Percentiles rank a stretch among this genome's conserved stretches.
Evolutionary conservation across 345 rosid genomes (phyloP).

Genomic region (Eucalyptus guilfoylei): DNA sequence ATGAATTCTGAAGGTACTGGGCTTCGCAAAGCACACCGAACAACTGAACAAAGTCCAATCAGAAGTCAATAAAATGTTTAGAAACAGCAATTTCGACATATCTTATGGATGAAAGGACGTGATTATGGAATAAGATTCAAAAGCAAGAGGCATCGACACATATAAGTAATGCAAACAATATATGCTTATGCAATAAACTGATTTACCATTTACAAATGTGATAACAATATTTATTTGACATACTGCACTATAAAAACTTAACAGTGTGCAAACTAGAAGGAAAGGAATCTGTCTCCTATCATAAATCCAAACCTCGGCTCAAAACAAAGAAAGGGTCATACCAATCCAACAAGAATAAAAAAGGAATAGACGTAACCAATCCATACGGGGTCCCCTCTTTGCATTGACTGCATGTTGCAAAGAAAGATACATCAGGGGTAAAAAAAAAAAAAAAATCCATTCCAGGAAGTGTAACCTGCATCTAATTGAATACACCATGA

Average conservation of each 20-base stretch:
- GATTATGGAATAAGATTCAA: neutral
- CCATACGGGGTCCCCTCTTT: constrained; percentile 85
- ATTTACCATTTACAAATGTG: neutral
- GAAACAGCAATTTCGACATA: too few species aligned
- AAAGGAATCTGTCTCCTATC: neutral
- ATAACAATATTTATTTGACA: neutral
- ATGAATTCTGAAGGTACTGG: constrained; percentile 75
- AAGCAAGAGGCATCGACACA: neutral
- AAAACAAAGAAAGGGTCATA: constrained; percentile 12
- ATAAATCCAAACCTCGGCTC: neutral
- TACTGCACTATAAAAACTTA: neutral
- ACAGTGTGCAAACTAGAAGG: neutral
- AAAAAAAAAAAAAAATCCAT: neutral
- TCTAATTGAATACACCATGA: neutral
- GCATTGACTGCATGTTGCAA: constrained; percentile 68
- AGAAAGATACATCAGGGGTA: neutral
- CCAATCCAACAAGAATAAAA: constrained; percentile 73
- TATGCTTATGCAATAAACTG: neutral
- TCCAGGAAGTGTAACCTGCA: neutral
- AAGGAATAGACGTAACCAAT: constrained; percentile 74
- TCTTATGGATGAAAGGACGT: neutral
- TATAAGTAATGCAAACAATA: neutral
- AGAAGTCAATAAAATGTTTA: neutral
- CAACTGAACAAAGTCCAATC: constrained; percentile 31
- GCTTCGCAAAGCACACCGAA: constrained; percentile 67